Evolutionary conservation across 352 stramenopile genomes (phyloP), one percentile per base, ranked within the genome.

Genomic region (Pythium angustatum): DNA sequence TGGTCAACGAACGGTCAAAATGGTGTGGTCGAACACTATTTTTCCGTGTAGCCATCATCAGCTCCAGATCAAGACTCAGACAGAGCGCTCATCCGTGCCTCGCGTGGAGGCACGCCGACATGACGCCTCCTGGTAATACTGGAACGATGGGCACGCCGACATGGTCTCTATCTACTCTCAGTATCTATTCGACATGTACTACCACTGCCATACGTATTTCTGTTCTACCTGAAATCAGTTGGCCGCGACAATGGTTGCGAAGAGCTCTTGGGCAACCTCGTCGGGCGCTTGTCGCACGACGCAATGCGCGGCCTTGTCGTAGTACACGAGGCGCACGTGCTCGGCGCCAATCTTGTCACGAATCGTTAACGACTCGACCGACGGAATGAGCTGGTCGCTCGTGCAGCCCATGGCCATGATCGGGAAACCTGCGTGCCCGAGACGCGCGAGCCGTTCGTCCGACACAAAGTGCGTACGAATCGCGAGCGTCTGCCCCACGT

Each of bases 401-500:
- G 68, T 69, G 28, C 71, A 64, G 5, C 71, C 77, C 27, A 83
- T 65, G 58, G 81, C 66, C 21, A 76, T 54, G 27, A 85, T 71
- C 2, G 77, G 77, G 33, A 81, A 72, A 4, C 62, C 62, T 0
- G 50, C 31, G 8, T 69, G 49, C 14, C 48, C 57, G 2, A 85
- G 62, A 6, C 9, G n/a, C 12, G 59, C 47, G 11, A 85, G 67
- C 14, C 77, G 73, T 17, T 74, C 72, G 49, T 79, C 66, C 30
- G 69, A 75, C 19, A 83, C 73, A 36, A 58, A 77, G 38, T 85
- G 77, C 27, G 66, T 79, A 27, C 68, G 61, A 26, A 80, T 77
- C 26, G 82, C 82, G 17, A 83, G 58, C 9, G 62, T 69, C 63
- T 89, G 80, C 26, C 78, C 71, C 5, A 81, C 21, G 45, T 77